Conservation (phyloP, 2,329 filamentous ascomycete species). For the Cordyceps tenuipes region DNA sequence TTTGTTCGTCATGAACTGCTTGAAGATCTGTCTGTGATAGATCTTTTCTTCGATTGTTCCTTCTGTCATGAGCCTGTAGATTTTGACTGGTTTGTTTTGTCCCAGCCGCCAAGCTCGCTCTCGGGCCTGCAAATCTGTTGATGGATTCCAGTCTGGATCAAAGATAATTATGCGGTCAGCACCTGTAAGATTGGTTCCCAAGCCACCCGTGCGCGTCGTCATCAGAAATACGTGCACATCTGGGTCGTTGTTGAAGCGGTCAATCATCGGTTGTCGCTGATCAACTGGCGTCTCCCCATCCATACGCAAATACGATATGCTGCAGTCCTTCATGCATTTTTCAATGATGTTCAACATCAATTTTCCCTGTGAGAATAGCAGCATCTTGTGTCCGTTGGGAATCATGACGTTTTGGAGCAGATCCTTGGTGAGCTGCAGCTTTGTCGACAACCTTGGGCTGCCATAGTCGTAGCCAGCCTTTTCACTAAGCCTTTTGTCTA, state of each 20-base stretch:
- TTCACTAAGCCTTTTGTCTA: conserved; percentile 49
- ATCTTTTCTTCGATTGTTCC: conserved; percentile 99
- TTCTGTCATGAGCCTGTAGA: conserved; percentile 95
- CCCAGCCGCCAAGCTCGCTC: conserved; percentile 94
- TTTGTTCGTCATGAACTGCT: conserved; percentile 95
- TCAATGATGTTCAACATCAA: conserved; percentile 96
- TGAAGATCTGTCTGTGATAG: conserved; percentile 97
- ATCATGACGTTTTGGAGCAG: conserved; percentile 78
- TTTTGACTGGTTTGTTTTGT: conserved; percentile 89
- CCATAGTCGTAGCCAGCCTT: conserved; percentile 71
- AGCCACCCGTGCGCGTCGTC: conserved; percentile 88
- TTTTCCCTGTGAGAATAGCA: conserved; percentile 86
- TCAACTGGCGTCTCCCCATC: conserved; percentile 88
- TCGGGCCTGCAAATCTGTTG: conserved; percentile 88
- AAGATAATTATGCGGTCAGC: conserved; percentile 96
- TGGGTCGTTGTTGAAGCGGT: conserved; percentile 80
- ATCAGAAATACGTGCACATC: conserved; percentile 81
- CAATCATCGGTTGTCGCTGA: conserved; percentile 79
- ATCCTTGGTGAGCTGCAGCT: conserved; percentile 90
- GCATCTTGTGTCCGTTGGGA: conserved; percentile 79
- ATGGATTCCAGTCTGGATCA: conserved; percentile 98
- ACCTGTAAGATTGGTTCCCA: conserved; percentile 90
- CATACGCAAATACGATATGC: conserved; percentile 77
- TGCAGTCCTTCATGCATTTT: conserved; percentile 62
- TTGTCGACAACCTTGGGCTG: conserved; percentile 70